Conservation (phyloP, 805 yeast species). For the Soucietia sequanensis region DNA sequence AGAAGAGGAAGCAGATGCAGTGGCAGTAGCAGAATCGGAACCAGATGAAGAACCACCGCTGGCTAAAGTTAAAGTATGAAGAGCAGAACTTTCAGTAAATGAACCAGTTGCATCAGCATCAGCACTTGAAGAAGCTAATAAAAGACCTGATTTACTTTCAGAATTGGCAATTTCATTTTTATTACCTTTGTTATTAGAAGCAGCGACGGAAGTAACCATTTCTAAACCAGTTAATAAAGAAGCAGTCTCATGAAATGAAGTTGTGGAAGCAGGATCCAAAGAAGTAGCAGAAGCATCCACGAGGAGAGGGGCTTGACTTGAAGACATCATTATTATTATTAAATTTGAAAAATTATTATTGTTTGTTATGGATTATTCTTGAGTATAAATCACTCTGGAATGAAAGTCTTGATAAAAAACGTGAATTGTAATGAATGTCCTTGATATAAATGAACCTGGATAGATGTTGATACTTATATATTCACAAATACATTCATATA, state of each 20-base stretch:
- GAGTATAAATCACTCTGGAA: too few species aligned
- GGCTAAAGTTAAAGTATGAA: slow-evolving; percentile 5
- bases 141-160: background rate
- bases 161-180: slow-evolving; percentile 4
- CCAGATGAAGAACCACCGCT: slow-evolving; percentile 1
- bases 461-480: too few species aligned
- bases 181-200: background rate
- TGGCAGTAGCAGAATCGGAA: slow-evolving; percentile 2
- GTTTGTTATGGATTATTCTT: too few species aligned
- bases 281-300: slow-evolving; percentile 2
- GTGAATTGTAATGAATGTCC: too few species aligned
- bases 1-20: slow-evolving; percentile 1
- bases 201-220: slow-evolving; percentile 5
- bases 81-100: slow-evolving; percentile 3
- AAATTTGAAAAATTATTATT: too few species aligned
- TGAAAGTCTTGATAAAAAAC: too few species aligned
- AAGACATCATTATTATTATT: too few species aligned
- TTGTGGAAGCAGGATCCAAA: background rate
- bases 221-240: slow-evolving; percentile 1
- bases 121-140: slow-evolving; percentile 1
- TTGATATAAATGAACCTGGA: too few species aligned
- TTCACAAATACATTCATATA: too few species aligned
- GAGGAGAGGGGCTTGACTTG: too few species aligned
- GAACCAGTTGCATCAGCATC: slow-evolving; percentile 5
- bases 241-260: too few species aligned